These are phyloP conservation scores for Suillus hirtellus DNA, from an alignment of 768 basidiomycete genomes.

Conservation along the genomic window DNA sequence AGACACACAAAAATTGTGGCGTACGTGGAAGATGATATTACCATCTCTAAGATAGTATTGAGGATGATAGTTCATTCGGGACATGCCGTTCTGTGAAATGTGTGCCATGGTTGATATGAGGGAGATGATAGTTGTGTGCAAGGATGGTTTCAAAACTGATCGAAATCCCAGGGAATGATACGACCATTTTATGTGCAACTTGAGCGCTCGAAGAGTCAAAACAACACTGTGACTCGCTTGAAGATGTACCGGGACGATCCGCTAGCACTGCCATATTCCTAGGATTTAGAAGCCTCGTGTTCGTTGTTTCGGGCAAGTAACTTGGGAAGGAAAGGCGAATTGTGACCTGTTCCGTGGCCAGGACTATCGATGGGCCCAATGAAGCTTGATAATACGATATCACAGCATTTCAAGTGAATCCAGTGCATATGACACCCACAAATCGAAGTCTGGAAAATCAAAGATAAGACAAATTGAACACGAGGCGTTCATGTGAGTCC, in stretches of 20 bases:
- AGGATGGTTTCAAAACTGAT: neutral
- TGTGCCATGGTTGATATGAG: neutral
- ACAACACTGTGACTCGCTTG: too few species aligned
- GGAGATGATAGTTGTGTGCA: neutral
- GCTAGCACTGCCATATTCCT: neutral
- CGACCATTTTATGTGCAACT: neutral
- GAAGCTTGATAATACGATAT: neutral
- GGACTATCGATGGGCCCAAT: neutral
- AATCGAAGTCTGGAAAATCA: neutral
- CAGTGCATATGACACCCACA: neutral
- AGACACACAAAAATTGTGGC: neutral
- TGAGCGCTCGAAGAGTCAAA: neutral
- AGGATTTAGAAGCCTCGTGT: constrained; percentile 4
- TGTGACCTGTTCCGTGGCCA: neutral
- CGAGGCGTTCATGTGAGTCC: neutral
- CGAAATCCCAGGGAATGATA: neutral
- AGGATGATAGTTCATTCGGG: neutral
- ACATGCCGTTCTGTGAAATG: neutral
- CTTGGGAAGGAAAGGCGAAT: neutral
- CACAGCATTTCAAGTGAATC: neutral
- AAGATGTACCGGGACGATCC: neutral
- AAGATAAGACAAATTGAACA: neutral
- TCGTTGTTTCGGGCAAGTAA: neutral
- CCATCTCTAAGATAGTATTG: neutral
- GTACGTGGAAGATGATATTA: neutral